Percentiles rank a stretch among this genome's conserved stretches.
These are phyloP conservation scores for Aphanocladium album DNA, from an alignment of 2,329 filamentous ascomycete genomes.

Conservation along the genomic window DNA sequence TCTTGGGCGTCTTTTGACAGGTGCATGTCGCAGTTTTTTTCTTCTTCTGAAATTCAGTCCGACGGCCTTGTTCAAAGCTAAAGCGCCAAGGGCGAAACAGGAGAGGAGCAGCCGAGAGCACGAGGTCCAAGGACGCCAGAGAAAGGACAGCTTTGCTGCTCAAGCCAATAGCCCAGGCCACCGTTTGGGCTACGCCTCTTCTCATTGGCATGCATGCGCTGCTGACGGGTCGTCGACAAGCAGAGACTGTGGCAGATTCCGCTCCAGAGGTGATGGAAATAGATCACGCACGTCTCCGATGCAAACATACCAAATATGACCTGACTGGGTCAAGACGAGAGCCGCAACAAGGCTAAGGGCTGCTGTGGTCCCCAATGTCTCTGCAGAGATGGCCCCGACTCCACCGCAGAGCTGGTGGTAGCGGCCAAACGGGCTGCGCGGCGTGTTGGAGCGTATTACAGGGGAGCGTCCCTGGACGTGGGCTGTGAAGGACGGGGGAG, in stretches of 20 bases:
- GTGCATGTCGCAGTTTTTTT: background rate
- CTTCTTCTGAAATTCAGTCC: too few species aligned
- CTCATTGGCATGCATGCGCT: background rate
- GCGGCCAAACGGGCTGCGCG: too few species aligned
- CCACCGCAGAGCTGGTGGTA: too few species aligned
- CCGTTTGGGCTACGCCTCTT: background rate
- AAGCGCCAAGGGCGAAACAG: background rate
- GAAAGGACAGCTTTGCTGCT: too few species aligned
- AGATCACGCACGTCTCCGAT: background rate
- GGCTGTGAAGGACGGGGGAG: too few species aligned
- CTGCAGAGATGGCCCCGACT: background rate
- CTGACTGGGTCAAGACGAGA: background rate
- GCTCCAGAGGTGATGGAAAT: background rate
- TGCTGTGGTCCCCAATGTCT: background rate
- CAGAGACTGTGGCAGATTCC: background rate
- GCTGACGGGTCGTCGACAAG: background rate
- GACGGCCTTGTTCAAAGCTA: background rate
- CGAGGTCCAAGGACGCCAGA: background rate
- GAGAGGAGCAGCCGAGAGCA: background rate
- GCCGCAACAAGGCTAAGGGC: background rate
- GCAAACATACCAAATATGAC: background rate
- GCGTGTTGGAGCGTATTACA: too few species aligned
- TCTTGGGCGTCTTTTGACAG: background rate
- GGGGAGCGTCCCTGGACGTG: too few species aligned
- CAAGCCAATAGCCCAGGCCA: too few species aligned